Base-by-base conservation (phyloP, 331 rosid species). In the Rosa hybrid region DNA sequence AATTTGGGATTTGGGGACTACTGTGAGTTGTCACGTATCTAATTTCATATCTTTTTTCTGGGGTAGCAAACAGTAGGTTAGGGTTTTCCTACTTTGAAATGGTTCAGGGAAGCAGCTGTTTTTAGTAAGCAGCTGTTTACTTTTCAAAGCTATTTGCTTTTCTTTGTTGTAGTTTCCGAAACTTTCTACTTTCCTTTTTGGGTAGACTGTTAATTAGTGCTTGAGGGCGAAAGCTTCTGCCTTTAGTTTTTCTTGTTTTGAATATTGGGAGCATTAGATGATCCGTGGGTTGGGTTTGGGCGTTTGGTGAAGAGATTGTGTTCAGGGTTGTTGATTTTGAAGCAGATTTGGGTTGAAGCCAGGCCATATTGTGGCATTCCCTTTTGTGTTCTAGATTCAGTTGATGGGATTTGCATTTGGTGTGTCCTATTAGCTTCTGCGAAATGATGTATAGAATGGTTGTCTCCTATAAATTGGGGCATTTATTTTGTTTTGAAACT, bases 261-360 rank as follows among this genome's bases (percentile, higher is more conserved):
- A 49, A 63, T 30, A 56, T 79, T 78, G 75, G 8, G 82, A 62
- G 76, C 12, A 67, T 73, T 44, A 67, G 76, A 82, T 77, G 83
- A 74, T 74, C 57, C 50, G 46, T 56, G 59, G 65, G 73, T 75
- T 80, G 83, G 81, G 57, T 77, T 71, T 80, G 44, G 86, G 75
- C 65, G 21, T 56, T 60, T 30, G 45, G 20, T 17, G 7, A 68
- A 59, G 57, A 12, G 51, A 4, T 14, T 9, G 72, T 30, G 25
- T 14, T 57, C 27, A 16, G 25, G 45, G 38, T 65, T 57, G 67
- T 78, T 71, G n/a, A 72, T 48, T 23, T 77, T 42, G 75, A 60
- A 49, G 75, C 83, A 59, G 68, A 75, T 44, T 75, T 72, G 75
- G 78, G 50, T 11, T 73, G n/a, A 77, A 67, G 51, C n/a, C 45